Percentiles rank a stretch among this genome's conserved stretches.
Evolutionary conservation across 352 stramenopile genomes (phyloP).

Genomic region (Globisporangium okanoganense): DNA sequence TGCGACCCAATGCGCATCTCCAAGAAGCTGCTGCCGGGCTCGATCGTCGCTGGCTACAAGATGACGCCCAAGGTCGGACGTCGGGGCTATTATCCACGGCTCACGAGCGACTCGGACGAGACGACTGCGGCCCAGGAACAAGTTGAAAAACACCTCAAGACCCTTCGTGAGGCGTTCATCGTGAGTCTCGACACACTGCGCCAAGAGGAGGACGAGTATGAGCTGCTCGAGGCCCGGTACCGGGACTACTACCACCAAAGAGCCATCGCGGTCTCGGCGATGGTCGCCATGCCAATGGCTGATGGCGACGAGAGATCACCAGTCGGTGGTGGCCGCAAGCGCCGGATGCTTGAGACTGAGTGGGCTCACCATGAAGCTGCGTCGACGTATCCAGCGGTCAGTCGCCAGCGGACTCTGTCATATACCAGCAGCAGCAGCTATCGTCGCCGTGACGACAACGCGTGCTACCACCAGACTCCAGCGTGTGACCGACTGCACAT

Average conservation of each 20-base stretch:
- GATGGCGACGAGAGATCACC: not conserved
- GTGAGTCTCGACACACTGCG: constrained; percentile 45
- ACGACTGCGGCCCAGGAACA: constrained; percentile 17
- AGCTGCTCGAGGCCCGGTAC: constrained; percentile 9
- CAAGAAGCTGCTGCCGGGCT: constrained; percentile 66
- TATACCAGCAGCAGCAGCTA: not conserved
- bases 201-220: constrained; percentile 30
- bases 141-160: constrained; percentile 29
- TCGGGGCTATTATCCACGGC: constrained; percentile 57
- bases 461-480: not conserved
- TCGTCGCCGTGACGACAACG: not conserved
- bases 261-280: not conserved
- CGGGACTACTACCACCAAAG: constrained; percentile 2
- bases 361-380: not conserved
- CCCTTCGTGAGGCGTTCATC: constrained; percentile 43
- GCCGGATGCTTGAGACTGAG: not conserved
- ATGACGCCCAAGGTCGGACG: constrained; percentile 74
- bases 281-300: not conserved
- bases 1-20: constrained; percentile 80
- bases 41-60: constrained; percentile 54
- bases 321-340: not conserved
- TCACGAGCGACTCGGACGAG: constrained; percentile 28
- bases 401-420: not conserved
- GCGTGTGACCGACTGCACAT: not conserved
- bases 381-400: not conserved